Evolutionary conservation across 2,329 filamentous ascomycete species (phyloP), one percentile per base, ranked within the genome.

Genomic region (Aureobasidium melanogenum): DNA sequence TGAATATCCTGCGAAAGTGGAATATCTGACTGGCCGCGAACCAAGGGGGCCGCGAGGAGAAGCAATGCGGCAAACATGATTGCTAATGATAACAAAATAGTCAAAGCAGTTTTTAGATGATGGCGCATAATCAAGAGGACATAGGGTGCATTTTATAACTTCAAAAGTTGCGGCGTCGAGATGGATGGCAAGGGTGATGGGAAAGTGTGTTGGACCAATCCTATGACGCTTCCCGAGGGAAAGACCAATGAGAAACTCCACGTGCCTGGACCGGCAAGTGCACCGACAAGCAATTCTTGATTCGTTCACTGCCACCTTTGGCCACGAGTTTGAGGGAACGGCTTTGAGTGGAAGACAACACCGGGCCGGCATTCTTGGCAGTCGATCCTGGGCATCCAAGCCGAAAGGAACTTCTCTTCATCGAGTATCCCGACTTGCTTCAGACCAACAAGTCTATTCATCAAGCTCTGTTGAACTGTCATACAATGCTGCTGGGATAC

Each of bases 1-100:
- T 85, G 81, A 48, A 86, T 72, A 43, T 76, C 73, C 17, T 75
- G 71, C 14, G 78, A 77, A 26, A 80, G 69, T 62, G 73, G 73
- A 41, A 72, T 68, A 46, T 75, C 70, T 15, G 69, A 68, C 50
- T 70, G 69, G 2, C 69, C 69, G 14, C 50, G 41, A 15, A 63
- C 62, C 15, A 60, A 60, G 4, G 61, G 54, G 7, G 48, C 55
- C 14, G 54, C 47, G 12, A 58, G 28, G 15, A 63, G 39, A 5
- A 60, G 24, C 19, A 47, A 14, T n/a, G 55, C 46, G 4, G 41
- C 32, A 17, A 59, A 46, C 50, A 55, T 61, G 59, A 56, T 39
- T 34, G n/a, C 22, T 30, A 60, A 15, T 12, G 46, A 60, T 43
- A 60, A 26, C 9, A 51, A 10, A 7, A 60, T 19, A 24, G n/a